Base-by-base conservation (phyloP, 176 grass and related monocot species). In the Oryza glumipatula region DNA sequence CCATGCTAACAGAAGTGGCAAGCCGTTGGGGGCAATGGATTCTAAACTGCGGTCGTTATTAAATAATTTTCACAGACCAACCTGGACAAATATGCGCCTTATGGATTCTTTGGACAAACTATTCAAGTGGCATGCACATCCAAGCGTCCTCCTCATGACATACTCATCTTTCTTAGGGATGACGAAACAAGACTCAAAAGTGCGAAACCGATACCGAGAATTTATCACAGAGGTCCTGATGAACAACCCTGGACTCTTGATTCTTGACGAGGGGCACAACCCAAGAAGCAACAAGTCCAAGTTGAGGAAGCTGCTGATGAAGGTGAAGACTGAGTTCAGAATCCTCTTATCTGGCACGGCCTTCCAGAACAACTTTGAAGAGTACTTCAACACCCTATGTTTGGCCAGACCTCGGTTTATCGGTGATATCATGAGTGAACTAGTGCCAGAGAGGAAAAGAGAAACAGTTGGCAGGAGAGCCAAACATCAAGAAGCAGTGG, bases 311-410 rank as follows among this genome's bases (percentile, higher is more conserved):
- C 41, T 88, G 7, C 82, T 98, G 73, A 95, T 95, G 95, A 94
- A 93, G 58, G 93, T 95, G 81, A 95, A 93, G 68, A 98, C 95
- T 38, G 92, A 98, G 47, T 95, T 81, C 14, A 90, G 93, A 89
- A 80, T 98, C 78, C 92, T 98, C 83, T 80, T 98, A 83, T 98
- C 95, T 21, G 95, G 95, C 28, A 98, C 95, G 8, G 65, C 95
- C 51, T 98, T 95, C 79, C 95, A 98, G 83, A 98, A 98, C 69
- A 98, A 98, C 68, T 98, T 98, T 72, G 92, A 88, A 82, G 95
- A 98, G 67, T 98, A 98, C 43, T 98, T 95, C 87, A 98, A 98
- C 85, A 95, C 95, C 44, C 74, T 98, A 87, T 93, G 76, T 82
- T 78, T 98, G 80, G 95, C 95, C 24, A 95, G 95, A 77, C 95